Evolutionary conservation across 2,329 filamentous ascomycete genomes (phyloP), one percentile per base, ranked within the genome.

Genomic region (Aureobasidium sp.): DNA sequence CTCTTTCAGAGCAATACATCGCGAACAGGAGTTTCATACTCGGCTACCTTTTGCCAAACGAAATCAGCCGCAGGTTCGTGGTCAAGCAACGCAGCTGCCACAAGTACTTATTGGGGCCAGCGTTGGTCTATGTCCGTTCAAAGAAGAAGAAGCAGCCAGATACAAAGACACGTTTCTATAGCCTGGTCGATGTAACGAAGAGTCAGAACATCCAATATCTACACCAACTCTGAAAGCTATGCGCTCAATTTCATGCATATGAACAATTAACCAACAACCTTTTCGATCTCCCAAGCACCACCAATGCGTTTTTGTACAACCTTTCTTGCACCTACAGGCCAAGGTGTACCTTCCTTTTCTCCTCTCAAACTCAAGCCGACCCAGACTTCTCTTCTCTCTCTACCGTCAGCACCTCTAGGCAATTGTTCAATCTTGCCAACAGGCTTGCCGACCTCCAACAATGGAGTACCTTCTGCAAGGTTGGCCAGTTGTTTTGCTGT

Each of bases 381-480:
- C 84, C 89, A 95, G 68, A 89, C 91, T 74, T 94, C 88, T 53
- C 92, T 82, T 65, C 77, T 76, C 68, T 79, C 80, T 53, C 75
- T 72, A 0, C 77, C 79, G 12, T 73, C 76, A 52, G 79, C 75
- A 44, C 76, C 74, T 65, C 82, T 79, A 5, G 77, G 70, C 66
- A 82, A 77, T 15, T 76, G 76, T 42, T 76, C 77, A 64, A 89
- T 83, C 78, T 94, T 92, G 68, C 94, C 94, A 71, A 97, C 87
- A 0, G 94, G 93, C 78, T 97, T 97, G 3, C 91, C 90, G 67
- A 93, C 91, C 41, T 84, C 84, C 26, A 97, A 74, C 60, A 99
- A 77, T 53, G 91, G 90, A 13, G 94, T 97, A 0, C 89, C 90
- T 71, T 91, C 88, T 5, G 91, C 90, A 61, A 97, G 79, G 1